These are phyloP conservation scores for Durusdinium trenchii DNA, from an alignment of 73 alveolate species.

Conservation along the genomic window DNA sequence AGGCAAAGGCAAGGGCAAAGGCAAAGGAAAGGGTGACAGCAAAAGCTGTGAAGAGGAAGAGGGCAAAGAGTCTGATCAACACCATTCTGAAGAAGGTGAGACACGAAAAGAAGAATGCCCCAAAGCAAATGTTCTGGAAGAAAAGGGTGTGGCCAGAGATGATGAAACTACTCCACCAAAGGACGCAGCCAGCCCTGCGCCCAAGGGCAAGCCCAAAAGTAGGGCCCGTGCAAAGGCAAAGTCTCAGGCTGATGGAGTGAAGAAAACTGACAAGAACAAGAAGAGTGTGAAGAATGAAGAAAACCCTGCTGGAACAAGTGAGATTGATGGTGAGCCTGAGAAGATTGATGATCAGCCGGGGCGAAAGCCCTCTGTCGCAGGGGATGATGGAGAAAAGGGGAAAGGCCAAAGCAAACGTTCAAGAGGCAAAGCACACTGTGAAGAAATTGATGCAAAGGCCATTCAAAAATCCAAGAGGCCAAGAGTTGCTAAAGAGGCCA, in stretches of 20 bases:
- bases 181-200: background rate
- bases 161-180: background rate
- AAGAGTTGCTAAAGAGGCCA: no score
- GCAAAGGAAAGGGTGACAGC: background rate
- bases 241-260: background rate
- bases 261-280: background rate
- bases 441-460: no score
- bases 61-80: background rate
- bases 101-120: background rate
- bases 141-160: background rate
- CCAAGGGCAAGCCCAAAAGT: no score
- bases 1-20: conserved; percentile 14
- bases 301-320: background rate
- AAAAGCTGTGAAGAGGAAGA: background rate
- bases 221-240: no score
- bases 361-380: no score
- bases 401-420: no score
- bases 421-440: no score
- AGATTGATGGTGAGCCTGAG: background rate
- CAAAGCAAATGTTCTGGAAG: background rate
- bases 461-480: no score
- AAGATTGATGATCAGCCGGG: no score
- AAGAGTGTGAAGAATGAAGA: background rate
- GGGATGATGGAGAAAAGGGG: background rate
- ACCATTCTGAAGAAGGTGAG: background rate